Evolutionary conservation across 768 basidiomycete genomes (phyloP), one percentile per base, ranked within the genome.

Genomic region (Rhizopogon vulgaris): DNA sequence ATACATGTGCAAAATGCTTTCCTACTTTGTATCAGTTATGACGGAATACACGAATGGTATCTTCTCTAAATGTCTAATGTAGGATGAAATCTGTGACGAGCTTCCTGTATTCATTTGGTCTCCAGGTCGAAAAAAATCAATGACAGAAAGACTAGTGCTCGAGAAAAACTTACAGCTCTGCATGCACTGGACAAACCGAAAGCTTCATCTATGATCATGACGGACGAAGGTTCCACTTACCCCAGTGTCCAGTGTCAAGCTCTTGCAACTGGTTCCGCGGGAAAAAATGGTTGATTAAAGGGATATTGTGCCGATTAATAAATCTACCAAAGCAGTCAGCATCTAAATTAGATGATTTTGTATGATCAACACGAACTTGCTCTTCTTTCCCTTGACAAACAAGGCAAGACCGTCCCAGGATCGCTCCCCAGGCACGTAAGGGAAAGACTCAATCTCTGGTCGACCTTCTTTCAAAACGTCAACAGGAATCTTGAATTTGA

Each of bases 211-310:
- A 32, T 6, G 27, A 51, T 45, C 52, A 8, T 24, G 7, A 43
- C 10, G 5, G 18, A 37, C 50, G n/a, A 30, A 1, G 22, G 12
- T 28, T 6, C 37, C 6, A 67, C 82, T 56, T 63, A 90, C 89
- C 87, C 94, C 94, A 97, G 67, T 97, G 94, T 1, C 85, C 83
- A 0, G 92, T 72, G 52, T 91, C 84, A 25, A 95, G 67, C 24
- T 68, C 75, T 60, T 83, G 78, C 8, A 94, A 60, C 9, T 58
- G 62, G 73, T 81, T 78, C 36, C 75, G 70, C 0, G 93, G 92
- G 71, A 95, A 96, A 67, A 90, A 90, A 27, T 73, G 63, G 53
- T 78, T 63, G 38, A 84, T 78, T 6, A 78, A 57, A 0, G 81
- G 79, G 6, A 83, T 67, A 61, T 94, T 91, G 50, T 80, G 73